Evolutionary conservation across 352 stramenopile species (phyloP).

Genomic region (Peronospora belbahrii): DNA sequence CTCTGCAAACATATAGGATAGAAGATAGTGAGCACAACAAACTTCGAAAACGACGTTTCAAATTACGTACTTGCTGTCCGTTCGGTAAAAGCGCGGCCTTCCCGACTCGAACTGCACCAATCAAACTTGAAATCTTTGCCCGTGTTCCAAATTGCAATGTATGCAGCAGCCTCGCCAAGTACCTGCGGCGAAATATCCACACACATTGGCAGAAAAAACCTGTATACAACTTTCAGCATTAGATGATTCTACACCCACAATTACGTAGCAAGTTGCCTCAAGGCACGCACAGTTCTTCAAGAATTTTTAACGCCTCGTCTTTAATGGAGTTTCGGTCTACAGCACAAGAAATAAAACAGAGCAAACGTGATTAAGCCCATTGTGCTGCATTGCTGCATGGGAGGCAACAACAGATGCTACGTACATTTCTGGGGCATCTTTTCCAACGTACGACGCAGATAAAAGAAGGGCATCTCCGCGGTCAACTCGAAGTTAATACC

Average conservation of each 20-base stretch:
- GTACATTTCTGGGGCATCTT: conserved; percentile 73
- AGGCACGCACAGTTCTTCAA: conserved; percentile 58
- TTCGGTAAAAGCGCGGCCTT: conserved; percentile 53
- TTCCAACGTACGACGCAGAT: conserved; percentile 48
- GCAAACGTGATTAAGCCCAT: neutral
- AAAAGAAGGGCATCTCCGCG: conserved; percentile 70
- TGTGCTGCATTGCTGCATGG: neutral
- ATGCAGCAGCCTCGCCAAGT: conserved; percentile 65
- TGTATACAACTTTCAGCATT: conserved; percentile 5
- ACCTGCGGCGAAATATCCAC: conserved; percentile 43
- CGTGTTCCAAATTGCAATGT: conserved; percentile 66
- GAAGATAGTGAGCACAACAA: neutral
- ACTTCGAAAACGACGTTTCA: neutral
- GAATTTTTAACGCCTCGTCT: conserved; percentile 39
- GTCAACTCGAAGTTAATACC: conserved; percentile 78
- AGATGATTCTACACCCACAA: neutral
- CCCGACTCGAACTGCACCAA: conserved; percentile 50
- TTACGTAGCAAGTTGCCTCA: neutral
- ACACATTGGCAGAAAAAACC: conserved; percentile 64
- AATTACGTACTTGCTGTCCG: conserved; percentile 54
- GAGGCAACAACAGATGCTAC: neutral
- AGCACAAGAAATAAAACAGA: neutral
- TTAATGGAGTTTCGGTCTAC: conserved; percentile 45
- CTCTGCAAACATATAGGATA: conserved; percentile 25
- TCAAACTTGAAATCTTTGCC: conserved; percentile 75